Evolutionary conservation across 2,329 filamentous ascomycete genomes (phyloP), one percentile per base, ranked within the genome.

Genomic region (Penicillium glabrum): DNA sequence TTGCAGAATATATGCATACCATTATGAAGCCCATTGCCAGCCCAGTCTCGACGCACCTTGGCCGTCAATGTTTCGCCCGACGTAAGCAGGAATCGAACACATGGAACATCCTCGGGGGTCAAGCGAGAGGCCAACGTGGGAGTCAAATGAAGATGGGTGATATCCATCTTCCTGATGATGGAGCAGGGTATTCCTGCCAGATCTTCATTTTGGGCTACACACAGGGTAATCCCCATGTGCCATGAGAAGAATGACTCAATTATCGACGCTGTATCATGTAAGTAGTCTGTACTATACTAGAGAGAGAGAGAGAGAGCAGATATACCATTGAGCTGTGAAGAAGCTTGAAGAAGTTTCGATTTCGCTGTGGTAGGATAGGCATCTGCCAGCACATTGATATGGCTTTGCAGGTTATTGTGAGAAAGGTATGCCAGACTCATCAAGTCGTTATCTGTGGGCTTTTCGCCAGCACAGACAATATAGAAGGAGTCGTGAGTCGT

Each of bases 201-300:
- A 1, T 85, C 82, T 64, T 95, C 89, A 63, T 93, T 92, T 0
- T 80, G 83, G 0, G 86, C 88, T 2, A 89, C 85, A 68, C 90
- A 96, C 13, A 96, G 79, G 58, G 88, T 89, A 79, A 93, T 90
- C 4, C 91, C 91, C 33, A 82, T 81, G 46, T 84, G 83, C 89
- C 91, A 96, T 0, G 91, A 80, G 65, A 91, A 96, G 70, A 96
- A 93, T 14, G 96, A 93, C 67, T 96, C 92, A 69, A 96, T 96
- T 0, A 96, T 89, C 0, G 91, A 96, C 2, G 96, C 87, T 75
- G 50, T 35, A 7, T 1, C 29, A n/a, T 21, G 45, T 69, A 50
- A 72, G 59, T n/a, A 55, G 37, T 19, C 27, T 26, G 19, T 9
- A 7, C 29, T 3, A 26, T 19, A 37, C 33, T 19, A 24, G 23